Evolutionary conservation across 2,329 filamentous ascomycete genomes (phyloP), one percentile per base, ranked within the genome.

Genomic region (Aspergillus quadricinctus): DNA sequence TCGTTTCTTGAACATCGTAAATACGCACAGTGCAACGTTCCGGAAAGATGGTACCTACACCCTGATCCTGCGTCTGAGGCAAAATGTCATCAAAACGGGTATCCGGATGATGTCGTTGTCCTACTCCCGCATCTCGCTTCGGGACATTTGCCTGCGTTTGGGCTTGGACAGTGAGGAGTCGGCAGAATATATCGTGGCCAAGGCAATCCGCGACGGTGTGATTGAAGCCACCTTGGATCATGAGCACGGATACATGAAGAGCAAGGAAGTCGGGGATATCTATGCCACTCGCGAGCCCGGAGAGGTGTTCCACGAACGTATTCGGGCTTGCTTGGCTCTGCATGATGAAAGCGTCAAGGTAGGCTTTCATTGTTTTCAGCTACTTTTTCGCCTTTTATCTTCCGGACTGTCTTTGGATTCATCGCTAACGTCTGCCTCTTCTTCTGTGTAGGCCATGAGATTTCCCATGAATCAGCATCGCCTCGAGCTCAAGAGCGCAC

Each of bases 401-500:
- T 17, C 21, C 43, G 23, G 37, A 49, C 11, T 53, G 21, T 27
- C 54, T 58, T n/a, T 37, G 31, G 17, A 37, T 37, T 37, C 31
- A 37, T 37, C 31, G 49, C 67, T 77, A 69, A 76, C 49, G 59
- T 50, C 53, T 53, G 19, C 17, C 54, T 49, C 3, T 59, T 6
- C 10, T 48, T 48, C 3, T 55, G 41, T 25, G 11, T 58, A 93
- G 90, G 93, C 94, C 27, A 99, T 99, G 94, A 87, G 94, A 54
- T 99, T 97, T 78, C 94, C 94, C 2, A 97, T 97, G 93, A 97
- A 99, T 80, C 94, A 97, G 76, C 94, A 99, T 77, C 86, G 94
- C 19, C 82, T 97, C 55, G 94, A 99, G 77, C 83, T 99, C 55
- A 97, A 97, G 84, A 97, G 96, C 68, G 94, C 94, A 0, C 93